These are phyloP conservation scores for Tripidium arundinaceum DNA, from an alignment of 202 grass and related monocot species.

Conservation along the genomic window DNA sequence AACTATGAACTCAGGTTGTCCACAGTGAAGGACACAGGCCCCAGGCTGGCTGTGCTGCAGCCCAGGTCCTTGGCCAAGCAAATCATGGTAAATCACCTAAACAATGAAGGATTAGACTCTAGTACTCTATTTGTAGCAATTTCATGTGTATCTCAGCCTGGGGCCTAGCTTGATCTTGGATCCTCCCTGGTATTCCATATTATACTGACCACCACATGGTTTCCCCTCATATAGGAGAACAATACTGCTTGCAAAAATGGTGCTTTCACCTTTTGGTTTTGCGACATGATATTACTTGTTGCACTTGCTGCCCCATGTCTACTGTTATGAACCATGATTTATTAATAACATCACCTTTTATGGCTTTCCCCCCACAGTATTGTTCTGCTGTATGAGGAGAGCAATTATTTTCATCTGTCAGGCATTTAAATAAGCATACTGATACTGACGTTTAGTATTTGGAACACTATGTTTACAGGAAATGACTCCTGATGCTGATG, in stretches of 20 bases:
- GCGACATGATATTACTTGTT: background rate
- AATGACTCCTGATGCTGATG: slow-evolving; percentile 89
- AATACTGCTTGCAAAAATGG: background rate
- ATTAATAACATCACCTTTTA: background rate
- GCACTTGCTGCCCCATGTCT: background rate
- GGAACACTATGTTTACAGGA: slow-evolving; percentile 46
- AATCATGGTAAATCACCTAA: background rate
- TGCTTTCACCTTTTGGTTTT: slow-evolving; percentile 6
- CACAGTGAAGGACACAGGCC: background rate
- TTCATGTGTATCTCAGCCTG: background rate
- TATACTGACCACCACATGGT: background rate
- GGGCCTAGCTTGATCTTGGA: background rate
- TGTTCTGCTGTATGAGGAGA: background rate
- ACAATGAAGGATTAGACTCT: background rate
- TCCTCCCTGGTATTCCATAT: background rate
- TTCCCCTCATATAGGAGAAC: background rate
- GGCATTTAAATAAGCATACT: background rate
- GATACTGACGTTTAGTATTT: slow-evolving; percentile 22
- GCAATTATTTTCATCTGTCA: background rate
- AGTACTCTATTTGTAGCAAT: background rate
- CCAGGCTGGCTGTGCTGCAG: background rate
- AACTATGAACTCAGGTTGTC: background rate
- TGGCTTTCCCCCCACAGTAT: background rate
- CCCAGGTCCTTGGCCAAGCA: background rate
- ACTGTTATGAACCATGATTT: background rate